Evolutionary conservation across 2,329 filamentous ascomycete genomes (phyloP), one percentile per base, ranked within the genome.

Genomic region (Aspergillus sp.): DNA sequence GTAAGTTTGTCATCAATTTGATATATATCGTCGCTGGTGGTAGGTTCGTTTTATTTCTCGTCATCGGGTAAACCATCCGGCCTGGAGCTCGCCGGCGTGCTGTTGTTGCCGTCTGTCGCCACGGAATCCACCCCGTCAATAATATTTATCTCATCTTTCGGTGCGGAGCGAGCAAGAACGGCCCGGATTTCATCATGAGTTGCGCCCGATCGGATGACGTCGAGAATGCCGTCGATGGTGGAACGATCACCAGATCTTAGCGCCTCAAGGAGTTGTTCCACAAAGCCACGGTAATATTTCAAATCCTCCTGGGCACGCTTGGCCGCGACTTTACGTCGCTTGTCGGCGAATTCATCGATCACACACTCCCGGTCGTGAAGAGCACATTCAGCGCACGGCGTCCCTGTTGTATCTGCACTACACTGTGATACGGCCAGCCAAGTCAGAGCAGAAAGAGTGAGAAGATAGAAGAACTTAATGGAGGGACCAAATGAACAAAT

Each of bases 301-400:
- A 75, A 61, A 10, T 73, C 67, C 19, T 76, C 71, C 47, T 74
- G 66, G 3, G 67, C 67, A 13, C 66, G 68, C 50, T 68, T 70
- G 13, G 67, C 69, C 5, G 69, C 64, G 11, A 70, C 69, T 60
- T 77, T 77, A 44, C 75, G 75, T 15, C 75, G 75, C 62, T 68
- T 76, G 59, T 77, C 75, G 56, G 71, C 66, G 53, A 56, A 54
- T 60, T 75, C 70, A 56, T 77, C 71, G 64, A 74, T 70, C 39
- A 74, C 17, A 56, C 75, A 77, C 15, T 71, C 67, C 38, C 74
- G 70, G 36, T 60, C 61, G 58, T 77, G 75, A 8, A 69, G 57
- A 17, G 64, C 49, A 52, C 75, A 77, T 71, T 76, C 74, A 13
- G 68, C 58, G 54, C 75, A 77, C 21, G 73, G 73, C 11, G 50